These are phyloP conservation scores for Darksidea phi DNA, from an alignment of 495 filamentous ascomycete species.

Conservation along the genomic window DNA sequence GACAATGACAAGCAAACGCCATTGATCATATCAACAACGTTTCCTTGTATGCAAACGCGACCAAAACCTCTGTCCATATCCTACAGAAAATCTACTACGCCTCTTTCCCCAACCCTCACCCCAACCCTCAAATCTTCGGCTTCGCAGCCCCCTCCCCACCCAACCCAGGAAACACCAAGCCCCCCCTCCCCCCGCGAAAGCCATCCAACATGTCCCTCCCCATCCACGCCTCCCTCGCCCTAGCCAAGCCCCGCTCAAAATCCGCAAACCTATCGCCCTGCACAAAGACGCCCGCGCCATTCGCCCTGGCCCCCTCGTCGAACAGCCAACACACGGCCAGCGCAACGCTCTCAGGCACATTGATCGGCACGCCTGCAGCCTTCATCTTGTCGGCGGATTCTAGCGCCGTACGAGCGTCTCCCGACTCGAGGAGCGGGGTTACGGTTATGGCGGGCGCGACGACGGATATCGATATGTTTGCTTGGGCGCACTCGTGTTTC, in stretches of 20 bases:
- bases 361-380: constrained; percentile 37
- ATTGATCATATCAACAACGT: too few relatives aligned
- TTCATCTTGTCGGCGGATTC: constrained; percentile 37
- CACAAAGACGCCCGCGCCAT: constrained; percentile 39
- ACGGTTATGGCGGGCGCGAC: constrained; percentile 43
- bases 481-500: constrained; percentile 38
- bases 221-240: constrained; percentile 42
- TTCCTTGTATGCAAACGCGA: too few relatives aligned
- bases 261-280: constrained; percentile 39
- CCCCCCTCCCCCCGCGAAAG: constrained; percentile 38
- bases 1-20: too few relatives aligned
- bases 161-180: constrained; percentile 35
- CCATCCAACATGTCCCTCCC: constrained; percentile 43
- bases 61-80: too few relatives aligned
- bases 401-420: constrained; percentile 20
- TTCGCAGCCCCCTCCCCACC: constrained; percentile 8
- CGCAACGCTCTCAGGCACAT: constrained; percentile 40
- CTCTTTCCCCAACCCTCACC: too few relatives aligned
- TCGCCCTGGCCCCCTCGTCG: constrained; percentile 37
- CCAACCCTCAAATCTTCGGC: constrained; percentile 9
- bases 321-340: constrained; percentile 39
- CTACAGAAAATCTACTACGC: too few relatives aligned
- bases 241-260: constrained; percentile 41
- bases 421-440: constrained; percentile 34
- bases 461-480: constrained; percentile 38